Conservation (phyloP, 495 filamentous ascomycete genomes). For the Staphylotrichum tortipilum region DNA sequence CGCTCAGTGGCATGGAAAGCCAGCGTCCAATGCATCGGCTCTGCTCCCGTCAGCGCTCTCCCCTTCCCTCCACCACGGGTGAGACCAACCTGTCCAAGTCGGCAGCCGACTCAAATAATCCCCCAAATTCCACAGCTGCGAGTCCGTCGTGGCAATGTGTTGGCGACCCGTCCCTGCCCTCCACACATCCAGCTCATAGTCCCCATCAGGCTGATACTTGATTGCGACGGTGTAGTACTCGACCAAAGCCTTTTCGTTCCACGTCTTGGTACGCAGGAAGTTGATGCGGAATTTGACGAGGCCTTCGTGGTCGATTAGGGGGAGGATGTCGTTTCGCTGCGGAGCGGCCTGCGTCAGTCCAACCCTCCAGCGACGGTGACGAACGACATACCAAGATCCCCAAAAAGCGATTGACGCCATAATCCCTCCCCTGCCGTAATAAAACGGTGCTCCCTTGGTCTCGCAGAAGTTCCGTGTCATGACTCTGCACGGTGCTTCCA, state of each 20-base stretch:
- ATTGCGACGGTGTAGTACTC: constrained; percentile 18
- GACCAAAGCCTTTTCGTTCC: constrained; percentile 3
- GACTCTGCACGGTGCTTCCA: neutral
- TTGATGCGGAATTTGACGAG: constrained; percentile 18
- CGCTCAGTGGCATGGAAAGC: constrained; percentile 13
- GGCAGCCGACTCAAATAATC: constrained; percentile 19
- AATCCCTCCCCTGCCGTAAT: constrained; percentile 4
- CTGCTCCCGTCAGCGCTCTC: neutral
- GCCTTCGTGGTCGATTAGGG: constrained; percentile 13
- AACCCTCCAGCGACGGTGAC: neutral
- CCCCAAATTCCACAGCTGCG: constrained; percentile 16
- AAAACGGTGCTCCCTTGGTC: constrained; percentile 12
- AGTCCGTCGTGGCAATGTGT: constrained; percentile 1
- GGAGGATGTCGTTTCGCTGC: constrained; percentile 18
- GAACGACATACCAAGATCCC: constrained; percentile 13
- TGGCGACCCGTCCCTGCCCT: constrained; percentile 8
- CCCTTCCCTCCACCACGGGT: too few species aligned
- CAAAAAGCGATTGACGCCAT: constrained; percentile 11
- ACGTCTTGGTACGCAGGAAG: constrained; percentile 3
- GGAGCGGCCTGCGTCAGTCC: neutral
- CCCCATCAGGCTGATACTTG: constrained; percentile 10
- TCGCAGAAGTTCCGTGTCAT: constrained; percentile 8
- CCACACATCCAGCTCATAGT: constrained; percentile 18
- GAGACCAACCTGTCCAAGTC: constrained; percentile 8
- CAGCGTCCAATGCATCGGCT: constrained; percentile 10